Base-by-base conservation (phyloP, 352 stramenopile genomes). In the Pythium sp. region DNA sequence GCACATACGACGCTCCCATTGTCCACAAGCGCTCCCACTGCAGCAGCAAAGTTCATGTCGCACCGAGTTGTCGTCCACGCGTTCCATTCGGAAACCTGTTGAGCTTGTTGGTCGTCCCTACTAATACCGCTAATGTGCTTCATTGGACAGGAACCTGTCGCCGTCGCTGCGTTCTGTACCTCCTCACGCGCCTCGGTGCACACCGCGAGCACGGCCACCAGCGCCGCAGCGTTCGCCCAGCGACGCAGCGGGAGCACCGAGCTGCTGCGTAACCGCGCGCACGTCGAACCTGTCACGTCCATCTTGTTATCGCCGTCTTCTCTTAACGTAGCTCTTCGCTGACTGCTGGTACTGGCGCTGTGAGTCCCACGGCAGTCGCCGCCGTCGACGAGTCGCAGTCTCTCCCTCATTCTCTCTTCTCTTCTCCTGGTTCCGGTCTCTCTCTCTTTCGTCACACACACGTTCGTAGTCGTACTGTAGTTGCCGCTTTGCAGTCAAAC, bases 31-130 rank as follows among this genome's bases (percentile, higher is more conserved):
- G 51, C 22, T 26, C 15, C 53, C 6, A 20, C 26, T 26, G 26
- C 53, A 4, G 34, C 57, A 0, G 32, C 28, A 26, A 30, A 62
- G 34, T 62, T 62, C 9, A 43, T 34, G 15, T 62, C 34, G 11
- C 57, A 62, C 2, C 57, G 32, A n/a, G 1, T 32, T 15, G 57
- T 62, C 57, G 57, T 62, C 57, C 57, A 62, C 57, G 32, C 57
- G 24, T 62, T 62, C 57, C 57, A 62, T n/a, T 62, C 57, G 15
- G 56, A 32, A n/a, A 62, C 15, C 22, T 49, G 57, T 38, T 32
- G 32, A 24, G 22, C 26, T 58, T 14, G 26, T 14, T 30, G 24
- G 53, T 38, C 53, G 24, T 20, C 26, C 14, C n/a, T 11, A 18
- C 5, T 8, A 41, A 3, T 14, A 22, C 43, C 5, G 26, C 26